A percentile compares a stretch with the other conserved stretches of the same genome.
These are phyloP conservation scores for Coemansia sp. DNA, from an alignment of 192 early-diverging fungal species.

Conservation along the genomic window DNA sequence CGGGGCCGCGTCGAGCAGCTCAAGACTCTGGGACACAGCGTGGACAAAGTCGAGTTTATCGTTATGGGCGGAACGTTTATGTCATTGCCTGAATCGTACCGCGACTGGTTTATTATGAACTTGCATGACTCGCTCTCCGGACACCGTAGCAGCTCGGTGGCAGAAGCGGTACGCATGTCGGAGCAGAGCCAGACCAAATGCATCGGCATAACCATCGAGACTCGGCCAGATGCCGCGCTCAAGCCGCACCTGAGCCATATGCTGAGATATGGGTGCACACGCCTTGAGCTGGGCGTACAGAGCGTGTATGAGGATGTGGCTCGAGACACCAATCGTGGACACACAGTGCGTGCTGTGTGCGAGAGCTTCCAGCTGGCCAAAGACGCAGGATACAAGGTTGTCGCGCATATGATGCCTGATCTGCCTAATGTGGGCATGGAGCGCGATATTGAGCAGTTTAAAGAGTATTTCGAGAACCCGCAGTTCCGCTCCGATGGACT, in stretches of 20 bases:
- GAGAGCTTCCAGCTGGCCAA: slow-evolving; percentile 98
- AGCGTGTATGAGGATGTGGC: slow-evolving; percentile 99
- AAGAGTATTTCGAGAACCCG: slow-evolving; percentile 97
- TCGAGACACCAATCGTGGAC: slow-evolving; percentile 95
- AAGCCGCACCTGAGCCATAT: slow-evolving; percentile 98
- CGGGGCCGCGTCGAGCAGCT: slow-evolving; percentile 93
- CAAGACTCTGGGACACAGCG: slow-evolving; percentile 85
- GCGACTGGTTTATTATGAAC: slow-evolving; percentile 97
- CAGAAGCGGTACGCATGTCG: slow-evolving; percentile 97
- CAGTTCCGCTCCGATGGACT: slow-evolving; percentile 97
- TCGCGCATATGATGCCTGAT: slow-evolving; percentile 99
- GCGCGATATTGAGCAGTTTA: slow-evolving; percentile 98
- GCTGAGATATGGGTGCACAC: slow-evolving; percentile 97
- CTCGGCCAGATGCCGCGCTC: slow-evolving; percentile 95
- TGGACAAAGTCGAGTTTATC: slow-evolving; percentile 99
- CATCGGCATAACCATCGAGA: slow-evolving; percentile 99
- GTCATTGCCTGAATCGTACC: slow-evolving; percentile 92
- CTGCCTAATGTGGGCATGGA: slow-evolving; percentile 99
- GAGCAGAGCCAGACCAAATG: slow-evolving; percentile 96
- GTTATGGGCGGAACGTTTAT: slow-evolving; percentile 99
- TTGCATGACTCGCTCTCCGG: slow-evolving; percentile 96
- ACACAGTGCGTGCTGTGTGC: slow-evolving; percentile 96
- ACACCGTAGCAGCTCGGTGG: slow-evolving; percentile 82
- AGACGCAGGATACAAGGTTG: slow-evolving; percentile 98
- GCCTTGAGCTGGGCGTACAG: slow-evolving; percentile 97